These are phyloP conservation scores for Aulographum hederae DNA, from an alignment of 2,329 filamentous ascomycete species.

Conservation along the genomic window DNA sequence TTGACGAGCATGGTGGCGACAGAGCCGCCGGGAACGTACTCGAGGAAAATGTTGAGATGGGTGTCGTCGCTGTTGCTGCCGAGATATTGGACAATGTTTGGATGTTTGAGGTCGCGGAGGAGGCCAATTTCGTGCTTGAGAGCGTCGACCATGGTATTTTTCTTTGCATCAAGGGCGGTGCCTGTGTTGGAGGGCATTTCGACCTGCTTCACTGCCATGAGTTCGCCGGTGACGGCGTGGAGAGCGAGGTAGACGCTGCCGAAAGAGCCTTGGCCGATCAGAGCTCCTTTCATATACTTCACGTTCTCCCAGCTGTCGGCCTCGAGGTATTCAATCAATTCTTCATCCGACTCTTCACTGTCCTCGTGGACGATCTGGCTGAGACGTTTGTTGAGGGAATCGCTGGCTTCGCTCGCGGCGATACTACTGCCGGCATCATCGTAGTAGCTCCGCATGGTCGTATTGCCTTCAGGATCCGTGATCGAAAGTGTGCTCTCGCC, in stretches of 20 bases:
- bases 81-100: constrained; percentile 96
- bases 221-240: constrained; percentile 88
- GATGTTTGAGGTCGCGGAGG: constrained; percentile 80
- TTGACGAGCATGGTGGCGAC: constrained; percentile 98
- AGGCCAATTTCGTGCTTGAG: constrained; percentile 93
- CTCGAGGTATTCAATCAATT: constrained; percentile 74
- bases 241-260: constrained; percentile 89
- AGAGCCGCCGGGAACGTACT: constrained; percentile 93
- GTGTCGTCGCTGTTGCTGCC: constrained; percentile 83
- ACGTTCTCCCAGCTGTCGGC: constrained; percentile 91
- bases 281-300: constrained; percentile 98
- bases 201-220: constrained; percentile 97
- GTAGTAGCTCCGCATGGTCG: constrained; percentile 57
- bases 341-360: constrained; percentile 79
- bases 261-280: constrained; percentile 94
- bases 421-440: constrained; percentile 63
- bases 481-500: constrained; percentile 52
- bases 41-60: constrained; percentile 97
- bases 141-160: constrained; percentile 96
- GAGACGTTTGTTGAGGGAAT: constrained; percentile 65
- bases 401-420: constrained; percentile 44
- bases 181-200: constrained; percentile 62
- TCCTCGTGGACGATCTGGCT: constrained; percentile 76
- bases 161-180: constrained; percentile 65
- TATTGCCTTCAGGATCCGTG: constrained; percentile 60